phyloP scores from a whole-genome alignment of 2,329 filamentous ascomycete genomes.

The Cladosporium sp. region DNA sequence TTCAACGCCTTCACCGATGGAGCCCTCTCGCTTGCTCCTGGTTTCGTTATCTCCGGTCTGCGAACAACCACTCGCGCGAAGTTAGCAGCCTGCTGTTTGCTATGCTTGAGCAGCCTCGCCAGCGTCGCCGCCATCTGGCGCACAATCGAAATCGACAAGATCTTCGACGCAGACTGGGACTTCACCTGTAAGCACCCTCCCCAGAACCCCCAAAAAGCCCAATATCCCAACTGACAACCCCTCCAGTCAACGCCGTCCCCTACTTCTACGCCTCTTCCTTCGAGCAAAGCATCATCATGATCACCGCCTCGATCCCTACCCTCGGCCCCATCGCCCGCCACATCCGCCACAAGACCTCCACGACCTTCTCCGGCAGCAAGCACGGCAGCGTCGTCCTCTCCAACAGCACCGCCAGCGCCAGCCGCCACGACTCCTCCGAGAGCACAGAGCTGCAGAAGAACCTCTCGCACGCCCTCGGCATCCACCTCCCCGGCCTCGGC shows the following conservation, averaged over 20 bases:
- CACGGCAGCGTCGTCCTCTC: not conserved
- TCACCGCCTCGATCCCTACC: slow-evolving; percentile 3
- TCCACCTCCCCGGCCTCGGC: slow-evolving; percentile 8
- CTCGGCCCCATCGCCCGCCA: not conserved
- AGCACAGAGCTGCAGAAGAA: not conserved
- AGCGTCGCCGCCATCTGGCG: slow-evolving; percentile 4
- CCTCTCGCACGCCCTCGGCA: slow-evolving; percentile 1
- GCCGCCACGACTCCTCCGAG: not conserved
- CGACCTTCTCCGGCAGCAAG: not conserved
- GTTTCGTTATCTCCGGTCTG: not conserved
- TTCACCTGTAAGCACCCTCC: slow-evolving; percentile 4
- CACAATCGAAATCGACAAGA: slow-evolving; percentile 1
- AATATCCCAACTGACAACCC: not conserved
- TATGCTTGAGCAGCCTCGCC: not conserved
- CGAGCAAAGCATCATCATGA: slow-evolving; percentile 9
- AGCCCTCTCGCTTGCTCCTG: slow-evolving; percentile 1
- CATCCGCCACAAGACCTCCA: not conserved
- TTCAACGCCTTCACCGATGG: slow-evolving; percentile 6
- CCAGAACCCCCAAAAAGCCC: not conserved
- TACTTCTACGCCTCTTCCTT: slow-evolving; percentile 11
- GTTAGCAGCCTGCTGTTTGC: not conserved
- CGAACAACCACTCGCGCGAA: not conserved
- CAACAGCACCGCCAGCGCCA: not conserved
- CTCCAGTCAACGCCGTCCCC: not conserved
- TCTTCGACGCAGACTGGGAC: slow-evolving; percentile 5